Conservation (phyloP, 768 basidiomycete genomes). For the Termitomyces sp. region DNA sequence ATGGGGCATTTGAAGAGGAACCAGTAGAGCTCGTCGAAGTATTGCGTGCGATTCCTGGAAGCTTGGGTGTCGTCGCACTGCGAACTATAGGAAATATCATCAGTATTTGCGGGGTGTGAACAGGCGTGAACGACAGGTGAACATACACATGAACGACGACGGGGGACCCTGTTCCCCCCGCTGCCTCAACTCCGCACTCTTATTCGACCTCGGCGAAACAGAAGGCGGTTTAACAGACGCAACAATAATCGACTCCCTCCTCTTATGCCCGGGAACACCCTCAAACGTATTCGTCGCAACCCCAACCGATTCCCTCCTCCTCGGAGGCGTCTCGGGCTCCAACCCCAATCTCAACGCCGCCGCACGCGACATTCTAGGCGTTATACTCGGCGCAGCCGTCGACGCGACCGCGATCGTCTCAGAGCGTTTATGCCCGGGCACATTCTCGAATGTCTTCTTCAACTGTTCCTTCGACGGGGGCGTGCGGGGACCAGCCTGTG, state of each 20-base stretch:
- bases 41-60: constrained; percentile 43
- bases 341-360: constrained; percentile 67
- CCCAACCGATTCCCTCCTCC: constrained; percentile 36
- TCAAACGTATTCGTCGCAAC: constrained; percentile 55
- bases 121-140: not conserved
- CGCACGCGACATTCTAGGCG: constrained; percentile 76
- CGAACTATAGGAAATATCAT: constrained; percentile 42
- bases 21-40: constrained; percentile 37
- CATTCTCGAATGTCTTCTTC: constrained; percentile 66
- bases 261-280: constrained; percentile 83
- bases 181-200: constrained; percentile 67
- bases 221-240: constrained; percentile 63
- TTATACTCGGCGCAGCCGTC: constrained; percentile 67
- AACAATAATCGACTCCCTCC: constrained; percentile 72
- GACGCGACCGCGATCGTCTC: constrained; percentile 71
- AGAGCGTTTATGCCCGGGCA: constrained; percentile 79
- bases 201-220: constrained; percentile 74
- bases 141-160: constrained; percentile 71
- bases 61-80: constrained; percentile 38
- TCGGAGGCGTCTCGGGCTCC: constrained; percentile 36
- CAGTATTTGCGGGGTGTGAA: not conserved
- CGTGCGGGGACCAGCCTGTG: constrained; percentile 42
- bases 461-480: constrained; percentile 62
- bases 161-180: constrained; percentile 63
- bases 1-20: constrained; percentile 9